Conservation (phyloP, 108 stramenopile genomes). For the Cyclostephanos tholiformis region DNA sequence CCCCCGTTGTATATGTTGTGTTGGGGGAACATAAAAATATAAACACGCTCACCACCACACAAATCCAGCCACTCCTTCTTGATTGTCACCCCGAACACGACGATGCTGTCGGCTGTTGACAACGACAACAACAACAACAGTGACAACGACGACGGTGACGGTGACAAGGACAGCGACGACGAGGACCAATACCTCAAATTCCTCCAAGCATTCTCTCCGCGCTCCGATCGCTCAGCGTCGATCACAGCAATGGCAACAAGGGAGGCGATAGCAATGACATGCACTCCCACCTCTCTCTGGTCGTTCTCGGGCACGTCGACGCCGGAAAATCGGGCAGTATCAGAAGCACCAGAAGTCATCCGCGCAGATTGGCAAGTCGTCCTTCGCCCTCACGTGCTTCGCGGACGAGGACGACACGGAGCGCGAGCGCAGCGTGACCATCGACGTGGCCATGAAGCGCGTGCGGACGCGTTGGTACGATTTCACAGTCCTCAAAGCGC, state of each 20-base stretch:
- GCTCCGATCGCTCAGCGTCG: conserved; percentile 22
- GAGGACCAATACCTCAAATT: conserved; percentile 22
- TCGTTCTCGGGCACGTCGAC: conserved; percentile 66
- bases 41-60: no score
- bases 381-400: conserved; percentile 82
- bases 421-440: conserved; percentile 77
- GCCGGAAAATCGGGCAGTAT: conserved; percentile 77
- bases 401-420: conserved; percentile 73
- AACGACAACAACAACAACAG: no score
- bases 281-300: conserved; percentile 47
- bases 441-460: conserved; percentile 66
- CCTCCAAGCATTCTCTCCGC: conserved; percentile 23
- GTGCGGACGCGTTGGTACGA: conserved; percentile 32
- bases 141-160: no score
- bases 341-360: conserved; percentile 67
- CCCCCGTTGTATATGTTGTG: no score
- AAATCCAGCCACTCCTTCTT: no score
- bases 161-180: no score
- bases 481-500: conserved; percentile 61
- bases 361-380: conserved; percentile 64
- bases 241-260: neutral
- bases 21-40: no score
- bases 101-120: no score
- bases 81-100: no score
- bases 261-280: conserved; percentile 2